phyloP scores from a whole-genome alignment of 192 early-diverging fungal genomes.

The Borealophlyctis nickersoniae region DNA sequence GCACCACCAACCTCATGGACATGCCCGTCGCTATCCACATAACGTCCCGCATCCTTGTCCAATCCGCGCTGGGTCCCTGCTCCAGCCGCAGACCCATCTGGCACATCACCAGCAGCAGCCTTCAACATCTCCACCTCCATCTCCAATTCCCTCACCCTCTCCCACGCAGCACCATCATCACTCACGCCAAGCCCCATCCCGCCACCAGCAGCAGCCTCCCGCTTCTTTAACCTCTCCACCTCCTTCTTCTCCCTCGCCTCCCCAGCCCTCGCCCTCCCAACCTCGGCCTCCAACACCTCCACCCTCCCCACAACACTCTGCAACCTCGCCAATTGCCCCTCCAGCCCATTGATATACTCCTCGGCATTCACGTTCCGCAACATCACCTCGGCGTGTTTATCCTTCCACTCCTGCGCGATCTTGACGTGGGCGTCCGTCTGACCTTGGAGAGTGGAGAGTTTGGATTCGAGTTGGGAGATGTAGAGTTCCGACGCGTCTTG shows the following conservation, averaged over 20 bases:
- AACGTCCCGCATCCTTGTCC: too few species aligned
- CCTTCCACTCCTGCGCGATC: background rate
- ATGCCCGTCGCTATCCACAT: too few species aligned
- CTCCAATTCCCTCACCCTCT: too few species aligned
- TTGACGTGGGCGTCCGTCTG: background rate
- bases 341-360: constrained; percentile 25
- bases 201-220: background rate
- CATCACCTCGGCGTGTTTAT: background rate
- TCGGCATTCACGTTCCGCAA: constrained; percentile 4
- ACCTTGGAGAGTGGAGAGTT: background rate
- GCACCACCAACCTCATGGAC: too few species aligned
- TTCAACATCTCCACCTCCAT: too few species aligned
- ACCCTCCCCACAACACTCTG: background rate
- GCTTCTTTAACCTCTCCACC: background rate
- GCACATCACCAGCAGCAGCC: too few species aligned
- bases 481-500: background rate
- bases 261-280: background rate
- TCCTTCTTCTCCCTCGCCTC: background rate
- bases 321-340: background rate
- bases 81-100: too few species aligned
- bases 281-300: background rate
- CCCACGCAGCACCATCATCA: too few species aligned
- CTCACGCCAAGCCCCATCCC: background rate
- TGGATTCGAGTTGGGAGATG: background rate
- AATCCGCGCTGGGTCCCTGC: too few species aligned